A percentile compares a stretch with the other conserved stretches of the same genome.
Conservation (phyloP, 2,329 filamentous ascomycete genomes). For the Dactylonectria macrodidyma region DNA sequence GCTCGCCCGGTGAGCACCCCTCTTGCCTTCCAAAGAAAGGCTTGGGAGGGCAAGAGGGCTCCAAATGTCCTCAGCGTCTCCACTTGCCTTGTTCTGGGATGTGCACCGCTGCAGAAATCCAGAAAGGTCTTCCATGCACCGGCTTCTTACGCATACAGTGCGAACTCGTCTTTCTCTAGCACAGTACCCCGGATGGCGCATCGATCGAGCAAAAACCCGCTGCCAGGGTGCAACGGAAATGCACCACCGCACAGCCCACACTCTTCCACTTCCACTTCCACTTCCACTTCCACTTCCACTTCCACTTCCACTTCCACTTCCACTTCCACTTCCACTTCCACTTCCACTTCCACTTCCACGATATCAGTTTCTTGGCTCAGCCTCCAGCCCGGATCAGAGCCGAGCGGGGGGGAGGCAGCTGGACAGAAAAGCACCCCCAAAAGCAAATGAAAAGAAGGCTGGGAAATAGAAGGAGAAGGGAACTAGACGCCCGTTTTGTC, state of each 20-base stretch:
- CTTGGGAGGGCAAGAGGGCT: not conserved
- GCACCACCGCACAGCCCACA: not conserved
- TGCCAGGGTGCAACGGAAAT: not conserved
- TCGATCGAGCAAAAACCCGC: constrained; percentile 14
- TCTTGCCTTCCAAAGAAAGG: not conserved
- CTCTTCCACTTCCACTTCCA: not conserved
- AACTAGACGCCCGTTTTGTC: not conserved
- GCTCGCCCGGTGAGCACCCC: constrained; percentile 28
- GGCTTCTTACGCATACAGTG: constrained; percentile 18
- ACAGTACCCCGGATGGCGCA: constrained; percentile 15
- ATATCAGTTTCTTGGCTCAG: not conserved
- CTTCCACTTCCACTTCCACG: not conserved
- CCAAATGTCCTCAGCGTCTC: not conserved
- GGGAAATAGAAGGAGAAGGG: not conserved
- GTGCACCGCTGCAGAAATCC: constrained; percentile 21
- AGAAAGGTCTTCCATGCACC: constrained; percentile 20
- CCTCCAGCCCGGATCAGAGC: constrained; percentile 16
- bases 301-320: not conserved
- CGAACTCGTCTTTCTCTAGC: no score
- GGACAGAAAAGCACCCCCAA: not conserved
- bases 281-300: not conserved
- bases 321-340: not conserved
- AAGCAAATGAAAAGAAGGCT: constrained; percentile 15
- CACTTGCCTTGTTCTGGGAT: constrained; percentile 15
- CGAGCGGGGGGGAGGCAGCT: not conserved